Evolutionary conservation across 2,329 filamentous ascomycete genomes (phyloP).

Genomic region (Cordyceps cateniannulata): DNA sequence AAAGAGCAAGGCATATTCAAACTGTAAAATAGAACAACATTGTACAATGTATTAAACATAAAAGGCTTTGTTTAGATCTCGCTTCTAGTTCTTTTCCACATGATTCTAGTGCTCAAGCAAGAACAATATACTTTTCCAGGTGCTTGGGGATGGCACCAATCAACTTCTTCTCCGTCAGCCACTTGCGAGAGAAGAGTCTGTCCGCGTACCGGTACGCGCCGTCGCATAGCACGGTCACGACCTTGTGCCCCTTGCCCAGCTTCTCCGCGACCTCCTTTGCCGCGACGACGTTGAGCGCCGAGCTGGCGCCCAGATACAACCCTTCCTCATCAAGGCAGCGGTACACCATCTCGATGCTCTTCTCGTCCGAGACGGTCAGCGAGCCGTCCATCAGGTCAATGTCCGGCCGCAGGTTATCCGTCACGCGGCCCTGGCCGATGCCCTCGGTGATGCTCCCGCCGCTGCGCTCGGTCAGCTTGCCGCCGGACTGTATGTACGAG

Average conservation of each 20-base stretch:
- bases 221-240: conserved; percentile 91
- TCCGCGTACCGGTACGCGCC: conserved; percentile 98
- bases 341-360: conserved; percentile 97
- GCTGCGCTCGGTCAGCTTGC: conserved; percentile 70
- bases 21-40: conserved; percentile 10
- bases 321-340: conserved; percentile 93
- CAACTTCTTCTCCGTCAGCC: conserved; percentile 82
- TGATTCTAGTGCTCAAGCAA: conserved; percentile 50
- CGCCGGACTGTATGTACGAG: conserved; percentile 81
- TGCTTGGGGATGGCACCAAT: conserved; percentile 74
- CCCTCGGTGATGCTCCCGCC: conserved; percentile 95
- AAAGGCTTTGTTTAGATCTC: conserved; percentile 8
- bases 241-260: conserved; percentile 79
- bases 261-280: conserved; percentile 90
- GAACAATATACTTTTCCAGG: conserved; percentile 87
- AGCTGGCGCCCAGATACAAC: conserved; percentile 89
- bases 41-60: conserved; percentile 3
- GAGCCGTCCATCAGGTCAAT: conserved; percentile 79
- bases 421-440: conserved; percentile 92
- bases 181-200: conserved; percentile 82
- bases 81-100: conserved; percentile 4
- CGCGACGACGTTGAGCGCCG: conserved; percentile 88
- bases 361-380: conserved; percentile 79
- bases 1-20: neutral
- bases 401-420: conserved; percentile 87